Evolutionary conservation across 1,139 yeast genomes (phyloP).

Genomic region (Candida glucosophila): DNA sequence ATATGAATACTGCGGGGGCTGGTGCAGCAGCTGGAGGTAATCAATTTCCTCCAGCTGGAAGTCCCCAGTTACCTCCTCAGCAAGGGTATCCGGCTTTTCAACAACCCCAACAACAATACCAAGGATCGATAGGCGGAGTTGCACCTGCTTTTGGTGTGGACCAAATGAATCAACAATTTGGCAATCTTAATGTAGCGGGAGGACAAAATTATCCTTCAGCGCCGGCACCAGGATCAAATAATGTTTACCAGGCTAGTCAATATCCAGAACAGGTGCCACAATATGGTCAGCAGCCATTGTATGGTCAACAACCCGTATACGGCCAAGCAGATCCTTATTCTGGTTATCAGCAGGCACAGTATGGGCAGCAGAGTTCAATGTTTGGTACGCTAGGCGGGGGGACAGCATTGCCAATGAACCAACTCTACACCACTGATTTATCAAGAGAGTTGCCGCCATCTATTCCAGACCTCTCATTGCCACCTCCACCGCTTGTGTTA

Average conservation of each 20-base stretch:
- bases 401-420: constrained; percentile 56
- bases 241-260: constrained; percentile 6
- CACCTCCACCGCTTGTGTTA: constrained; percentile 88
- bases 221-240: constrained; percentile 5
- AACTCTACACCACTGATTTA: constrained; percentile 79
- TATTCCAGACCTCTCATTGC: constrained; percentile 69
- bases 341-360: constrained; percentile 2
- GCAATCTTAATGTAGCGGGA: constrained; percentile 24
- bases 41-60: constrained; percentile 5
- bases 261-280: constrained; percentile 5
- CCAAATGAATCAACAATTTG: constrained; percentile 33
- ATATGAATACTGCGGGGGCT: constrained; percentile 26
- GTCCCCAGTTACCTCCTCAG: too few relatives aligned
- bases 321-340: constrained; percentile 1
- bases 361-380: constrained; percentile 4
- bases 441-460: constrained; percentile 83
- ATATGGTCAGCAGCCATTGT: constrained; percentile 4
- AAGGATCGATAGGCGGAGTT: constrained; percentile 4
- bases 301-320: constrained; percentile 4
- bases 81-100: too few relatives aligned
- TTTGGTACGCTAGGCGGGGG: constrained; percentile 7
- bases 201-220: too few relatives aligned
- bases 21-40: constrained; percentile 9
- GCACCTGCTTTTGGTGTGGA: constrained; percentile 17
- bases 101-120: too few relatives aligned